phyloP scores from a whole-genome alignment of 495 filamentous ascomycete species.

The Hyaloscypha bicolor region DNA sequence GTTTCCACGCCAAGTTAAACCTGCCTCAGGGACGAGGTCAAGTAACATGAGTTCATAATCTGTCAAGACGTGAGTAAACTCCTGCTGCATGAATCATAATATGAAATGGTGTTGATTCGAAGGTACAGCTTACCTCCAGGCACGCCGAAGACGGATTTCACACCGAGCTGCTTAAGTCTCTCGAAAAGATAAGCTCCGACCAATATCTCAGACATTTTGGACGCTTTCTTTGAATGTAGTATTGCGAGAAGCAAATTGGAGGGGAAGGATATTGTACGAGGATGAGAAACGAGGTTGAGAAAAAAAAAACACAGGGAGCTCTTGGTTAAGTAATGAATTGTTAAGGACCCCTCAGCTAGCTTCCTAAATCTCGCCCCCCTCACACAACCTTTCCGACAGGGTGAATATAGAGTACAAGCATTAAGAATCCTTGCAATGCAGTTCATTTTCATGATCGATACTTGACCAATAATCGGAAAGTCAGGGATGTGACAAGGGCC shows the following conservation, averaged over 20 bases:
- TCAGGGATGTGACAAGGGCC: not conserved
- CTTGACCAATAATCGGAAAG: not conserved
- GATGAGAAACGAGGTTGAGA: too few species aligned
- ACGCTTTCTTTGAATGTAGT: not conserved
- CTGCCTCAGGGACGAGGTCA: conserved; percentile 62
- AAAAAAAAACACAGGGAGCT: too few species aligned
- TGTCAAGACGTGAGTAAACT: conserved; percentile 38
- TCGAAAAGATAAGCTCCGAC: conserved; percentile 63
- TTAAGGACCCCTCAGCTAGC: not conserved
- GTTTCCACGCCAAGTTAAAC: conserved; percentile 68
- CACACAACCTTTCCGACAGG: too few species aligned
- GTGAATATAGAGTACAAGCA: too few species aligned
- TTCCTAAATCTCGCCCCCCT: not conserved
- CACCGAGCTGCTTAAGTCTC: conserved; percentile 62
- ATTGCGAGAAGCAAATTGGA: not conserved
- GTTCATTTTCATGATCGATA: not conserved
- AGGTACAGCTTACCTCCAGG: conserved; percentile 49
- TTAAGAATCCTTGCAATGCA: too few species aligned
- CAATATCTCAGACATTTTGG: conserved; percentile 33
- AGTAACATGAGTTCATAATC: conserved; percentile 64
- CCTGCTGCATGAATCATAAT: conserved; percentile 55
- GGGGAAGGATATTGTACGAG: not conserved
- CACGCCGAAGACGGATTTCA: conserved; percentile 64
- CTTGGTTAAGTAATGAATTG: not conserved
- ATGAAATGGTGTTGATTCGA: not conserved